phyloP scores from a whole-genome alignment of 257 asterid genomes.

The Ophiorrhiza pumila region DNA sequence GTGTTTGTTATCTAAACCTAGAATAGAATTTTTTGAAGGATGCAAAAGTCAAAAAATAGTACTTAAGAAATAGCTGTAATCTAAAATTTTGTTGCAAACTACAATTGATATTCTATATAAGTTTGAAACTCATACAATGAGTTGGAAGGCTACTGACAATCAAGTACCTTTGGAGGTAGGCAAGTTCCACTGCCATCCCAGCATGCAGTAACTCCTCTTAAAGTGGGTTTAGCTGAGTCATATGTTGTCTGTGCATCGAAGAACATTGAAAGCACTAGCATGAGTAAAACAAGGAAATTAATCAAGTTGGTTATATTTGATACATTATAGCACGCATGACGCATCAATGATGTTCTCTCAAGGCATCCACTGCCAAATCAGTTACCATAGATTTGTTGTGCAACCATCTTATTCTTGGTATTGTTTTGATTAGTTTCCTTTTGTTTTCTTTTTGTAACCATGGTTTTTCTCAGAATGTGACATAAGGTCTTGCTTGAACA shows the following conservation, averaged over 20 bases:
- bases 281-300: too few relatives aligned
- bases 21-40: neutral
- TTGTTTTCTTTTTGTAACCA: constrained; percentile 13
- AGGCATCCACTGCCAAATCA: neutral
- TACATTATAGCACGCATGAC: neutral
- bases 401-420: neutral
- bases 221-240: neutral
- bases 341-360: neutral
- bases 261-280: neutral
- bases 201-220: neutral
- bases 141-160: neutral
- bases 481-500: constrained; percentile 91
- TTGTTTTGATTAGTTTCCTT: neutral
- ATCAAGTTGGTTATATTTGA: neutral
- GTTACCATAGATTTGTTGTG: neutral
- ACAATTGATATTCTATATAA: neutral
- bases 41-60: neutral
- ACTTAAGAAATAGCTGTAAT: neutral
- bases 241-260: neutral
- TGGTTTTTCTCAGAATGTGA: constrained; percentile 66
- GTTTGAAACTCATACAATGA: neutral
- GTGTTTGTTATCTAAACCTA: neutral
- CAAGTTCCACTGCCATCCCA: neutral
- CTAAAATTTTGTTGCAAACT: neutral
- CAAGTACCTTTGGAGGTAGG: neutral